Base-by-base conservation (phyloP, 768 basidiomycete species). In the Infundibulicybe gibba region DNA sequence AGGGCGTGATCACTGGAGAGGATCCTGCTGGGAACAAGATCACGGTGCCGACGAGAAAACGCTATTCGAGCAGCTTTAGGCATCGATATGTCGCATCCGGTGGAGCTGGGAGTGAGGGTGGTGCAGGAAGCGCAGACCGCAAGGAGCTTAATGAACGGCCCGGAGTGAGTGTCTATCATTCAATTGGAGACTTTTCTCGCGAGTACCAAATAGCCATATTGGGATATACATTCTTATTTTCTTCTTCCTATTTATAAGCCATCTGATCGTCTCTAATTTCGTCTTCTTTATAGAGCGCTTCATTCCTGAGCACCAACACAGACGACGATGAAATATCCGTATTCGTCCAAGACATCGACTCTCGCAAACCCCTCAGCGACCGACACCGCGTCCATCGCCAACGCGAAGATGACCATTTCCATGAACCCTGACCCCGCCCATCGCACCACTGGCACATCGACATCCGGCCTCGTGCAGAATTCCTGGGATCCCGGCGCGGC, bases 321-420 rank as follows among this genome's bases (percentile, higher is more conserved):
- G 85, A 90, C 51, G 85, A 90, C 54, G 87, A 88, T 53, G 88
- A 89, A 43, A 80, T 90, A 21, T 87, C 87, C 4, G 69, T 76
- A 11, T 90, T 90, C 54, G 83, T 90, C 35, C 82, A 85, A 56
- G 84, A 89, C 40, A 87, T 88, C 42, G 87, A 87, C 54, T 67
- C 77, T 19, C 74, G 85, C 19, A 83, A 81, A 56, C 87, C 87
- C 3, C 67, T 90, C 43, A 69, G 69, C 11, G 73, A 76, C 25
- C 61, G 72, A 21, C 55, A 49, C 45, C 17, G 49, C 33, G 37
- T 42, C 42, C 32, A 45, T 44, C 44, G 51, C 6, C 45, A 40
- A 37, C 43, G 31, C 5, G 44, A 49, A 42, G 39, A 31, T 17
- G 37, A 41, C 32, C 19, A 34, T 3, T 6, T 10, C 14, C 35